Evolutionary conservation across 1,284 basidiomycete genomes (phyloP).

Genomic region (Peniophora sp.): DNA sequence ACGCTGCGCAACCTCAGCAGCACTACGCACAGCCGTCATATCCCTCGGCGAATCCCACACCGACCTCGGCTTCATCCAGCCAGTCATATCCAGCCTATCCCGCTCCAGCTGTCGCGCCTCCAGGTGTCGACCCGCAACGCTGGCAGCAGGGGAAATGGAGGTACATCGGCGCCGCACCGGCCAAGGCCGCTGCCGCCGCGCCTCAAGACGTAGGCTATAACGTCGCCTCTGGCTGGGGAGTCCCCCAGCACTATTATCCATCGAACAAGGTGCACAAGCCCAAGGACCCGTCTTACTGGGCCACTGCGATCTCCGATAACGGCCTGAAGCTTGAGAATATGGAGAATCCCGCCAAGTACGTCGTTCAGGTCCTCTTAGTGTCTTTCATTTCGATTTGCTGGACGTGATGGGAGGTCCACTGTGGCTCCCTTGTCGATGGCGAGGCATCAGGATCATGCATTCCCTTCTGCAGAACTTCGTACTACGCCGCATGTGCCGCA

Average conservation of each 20-base stretch:
- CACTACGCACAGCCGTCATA: no score
- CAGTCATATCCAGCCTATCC: neutral
- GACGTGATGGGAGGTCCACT: neutral
- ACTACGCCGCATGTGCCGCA: neutral
- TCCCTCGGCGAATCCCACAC: no score
- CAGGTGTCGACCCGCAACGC: conserved; percentile 32
- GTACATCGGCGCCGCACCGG: conserved; percentile 28
- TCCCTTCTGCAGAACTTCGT: neutral
- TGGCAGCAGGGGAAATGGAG: conserved; percentile 44
- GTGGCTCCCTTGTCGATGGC: neutral
- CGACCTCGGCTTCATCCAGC: neutral
- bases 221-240: conserved; percentile 14
- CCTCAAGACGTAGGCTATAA: conserved; percentile 16
- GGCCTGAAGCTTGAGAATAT: conserved; percentile 58
- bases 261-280: conserved; percentile 27
- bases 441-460: neutral
- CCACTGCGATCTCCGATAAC: conserved; percentile 47
- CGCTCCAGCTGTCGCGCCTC: conserved; percentile 21
- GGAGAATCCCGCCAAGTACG: conserved; percentile 26
- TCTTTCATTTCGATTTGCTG: neutral
- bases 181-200: conserved; percentile 21
- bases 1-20: no score
- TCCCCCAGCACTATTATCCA: conserved; percentile 24
- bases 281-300: conserved; percentile 55
- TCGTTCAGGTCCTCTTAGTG: neutral